Evolutionary conservation across 257 asterid genomes (phyloP), one percentile per base, ranked within the genome.

Genomic region (Salvia rosmarinus): DNA sequence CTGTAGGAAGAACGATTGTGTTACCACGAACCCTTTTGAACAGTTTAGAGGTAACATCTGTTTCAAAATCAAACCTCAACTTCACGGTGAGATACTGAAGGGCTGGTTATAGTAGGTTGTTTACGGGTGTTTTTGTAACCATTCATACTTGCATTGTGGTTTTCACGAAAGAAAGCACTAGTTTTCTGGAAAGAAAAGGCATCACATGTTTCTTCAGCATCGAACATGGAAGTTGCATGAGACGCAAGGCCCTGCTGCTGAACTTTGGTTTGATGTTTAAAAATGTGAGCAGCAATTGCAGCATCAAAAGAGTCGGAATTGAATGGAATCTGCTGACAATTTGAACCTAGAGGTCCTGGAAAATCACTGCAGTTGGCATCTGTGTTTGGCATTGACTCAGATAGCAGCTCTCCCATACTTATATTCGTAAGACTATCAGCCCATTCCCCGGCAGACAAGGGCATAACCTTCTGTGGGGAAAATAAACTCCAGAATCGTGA

Each of bases 271-370:
- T 88, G 91, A 76, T 88, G 95, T 77, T 91, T 95, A 77, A 78
- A 77, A 71, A 91, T 85, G 75, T 95, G 99, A 72, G 97, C 96
- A 62, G 97, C 97, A 80, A 95, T 91, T 74, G 99, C 99, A 55
- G 95, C 98, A 71, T 95, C 99, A 76, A 95, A 95, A 54, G 99
- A 95, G 82, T 95, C 99, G n/a, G 95, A 91, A 80, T 84, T 84
- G 69, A 89, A 85, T 6, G 98, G 86, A 49, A 54, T 80, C 79
- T 83, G 96, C 70, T 84, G 91, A 71, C 70, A 76, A 54, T 77
- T 70, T 60, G 91, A 82, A 77, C 64, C 72, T 66, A 76, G 72
- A 46, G 78, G 79, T 42, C 55, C 55, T 4, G 82, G 75, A 65
- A 81, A 85, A 62, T 81, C 81, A 20, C 80, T 21, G 81, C 89